phyloP scores from a whole-genome alignment of 2,329 filamentous ascomycete species.

The Penicillium decumbens region DNA sequence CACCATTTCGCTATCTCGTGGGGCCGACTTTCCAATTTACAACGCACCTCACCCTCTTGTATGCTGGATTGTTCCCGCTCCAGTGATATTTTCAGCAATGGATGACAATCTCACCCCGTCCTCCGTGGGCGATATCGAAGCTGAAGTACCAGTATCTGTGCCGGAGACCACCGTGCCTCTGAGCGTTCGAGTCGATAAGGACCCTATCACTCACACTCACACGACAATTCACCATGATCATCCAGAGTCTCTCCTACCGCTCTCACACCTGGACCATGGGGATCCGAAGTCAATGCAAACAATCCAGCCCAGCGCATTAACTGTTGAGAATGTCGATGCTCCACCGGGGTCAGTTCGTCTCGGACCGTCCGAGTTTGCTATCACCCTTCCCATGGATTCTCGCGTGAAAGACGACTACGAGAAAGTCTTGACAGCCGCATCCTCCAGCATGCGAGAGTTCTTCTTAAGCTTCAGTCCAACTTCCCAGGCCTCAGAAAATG shows the following conservation, averaged over 20 bases:
- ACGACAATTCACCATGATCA: conserved; percentile 20
- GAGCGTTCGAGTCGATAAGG: conserved; percentile 35
- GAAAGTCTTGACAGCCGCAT: conserved; percentile 27
- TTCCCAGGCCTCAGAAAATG: conserved; percentile 10
- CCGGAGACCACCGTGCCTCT: conserved; percentile 33
- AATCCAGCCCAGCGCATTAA: conserved; percentile 37
- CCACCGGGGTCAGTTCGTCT: conserved; percentile 33
- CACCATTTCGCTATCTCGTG: not conserved
- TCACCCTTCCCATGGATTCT: conserved; percentile 43
- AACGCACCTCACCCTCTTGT: not conserved
- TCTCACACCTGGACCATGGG: conserved; percentile 24
- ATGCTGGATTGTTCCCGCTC: not conserved
- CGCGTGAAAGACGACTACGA: conserved; percentile 43
- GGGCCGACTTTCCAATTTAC: too few relatives aligned
- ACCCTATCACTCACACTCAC: conserved; percentile 22
- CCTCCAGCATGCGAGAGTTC: conserved; percentile 30
- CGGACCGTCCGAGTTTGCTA: conserved; percentile 39
- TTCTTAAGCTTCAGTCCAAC: conserved; percentile 20
- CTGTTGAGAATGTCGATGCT: conserved; percentile 24
- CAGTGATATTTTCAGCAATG: conserved; percentile 2
- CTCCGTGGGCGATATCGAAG: conserved; percentile 40
- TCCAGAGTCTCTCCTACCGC: conserved; percentile 26
- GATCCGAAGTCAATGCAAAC: conserved; percentile 28
- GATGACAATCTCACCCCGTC: conserved; percentile 35
- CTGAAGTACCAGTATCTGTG: conserved; percentile 25